Conservation (phyloP, 805 yeast species). For the Starmerella stellata region DNA sequence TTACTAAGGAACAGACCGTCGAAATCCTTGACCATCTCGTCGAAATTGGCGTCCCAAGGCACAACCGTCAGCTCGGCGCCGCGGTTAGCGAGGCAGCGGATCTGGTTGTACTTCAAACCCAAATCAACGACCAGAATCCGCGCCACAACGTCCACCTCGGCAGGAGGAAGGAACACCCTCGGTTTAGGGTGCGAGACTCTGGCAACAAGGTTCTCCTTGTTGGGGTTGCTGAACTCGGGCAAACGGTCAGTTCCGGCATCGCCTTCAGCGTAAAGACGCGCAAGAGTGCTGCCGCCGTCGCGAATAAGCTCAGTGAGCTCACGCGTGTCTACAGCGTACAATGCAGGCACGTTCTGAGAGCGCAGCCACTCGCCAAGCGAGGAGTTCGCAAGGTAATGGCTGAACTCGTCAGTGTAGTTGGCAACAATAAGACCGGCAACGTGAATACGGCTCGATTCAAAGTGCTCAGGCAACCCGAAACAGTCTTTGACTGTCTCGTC, state of each 20-base stretch:
- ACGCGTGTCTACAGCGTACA: slow-evolving; percentile 96
- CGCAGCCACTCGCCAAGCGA: slow-evolving; percentile 88
- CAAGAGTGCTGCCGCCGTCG: slow-evolving; percentile 80
- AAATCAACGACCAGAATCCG: slow-evolving; percentile 81
- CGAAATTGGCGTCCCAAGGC: slow-evolving; percentile 84
- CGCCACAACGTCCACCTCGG: slow-evolving; percentile 32
- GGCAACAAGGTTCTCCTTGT: slow-evolving; percentile 76
- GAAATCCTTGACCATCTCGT: slow-evolving; percentile 43
- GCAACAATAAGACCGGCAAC: slow-evolving; percentile 94
- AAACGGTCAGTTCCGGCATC: slow-evolving; percentile 22
- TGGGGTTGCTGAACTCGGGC: slow-evolving; percentile 69
- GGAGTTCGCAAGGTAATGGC: slow-evolving; percentile 83
- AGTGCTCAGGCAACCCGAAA: slow-evolving; percentile 66
- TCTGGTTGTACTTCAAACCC: slow-evolving; percentile 96
- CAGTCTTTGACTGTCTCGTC: slow-evolving; percentile 64
- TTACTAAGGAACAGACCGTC: slow-evolving; percentile 93
- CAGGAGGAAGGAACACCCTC: slow-evolving; percentile 66
- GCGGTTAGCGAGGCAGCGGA: slow-evolving; percentile 86
- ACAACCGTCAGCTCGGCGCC: slow-evolving; percentile 93
- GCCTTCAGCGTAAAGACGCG: slow-evolving; percentile 49
- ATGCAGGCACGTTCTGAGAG: slow-evolving; percentile 81
- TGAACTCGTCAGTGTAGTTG: slow-evolving; percentile 87
- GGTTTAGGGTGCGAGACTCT: slow-evolving; percentile 44
- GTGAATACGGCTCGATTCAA: slow-evolving; percentile 83
- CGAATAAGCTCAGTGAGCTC: slow-evolving; percentile 83